Evolutionary conservation across 1,139 yeast genomes (phyloP).

Genomic region (Yamadazyma pseudoaaseri): DNA sequence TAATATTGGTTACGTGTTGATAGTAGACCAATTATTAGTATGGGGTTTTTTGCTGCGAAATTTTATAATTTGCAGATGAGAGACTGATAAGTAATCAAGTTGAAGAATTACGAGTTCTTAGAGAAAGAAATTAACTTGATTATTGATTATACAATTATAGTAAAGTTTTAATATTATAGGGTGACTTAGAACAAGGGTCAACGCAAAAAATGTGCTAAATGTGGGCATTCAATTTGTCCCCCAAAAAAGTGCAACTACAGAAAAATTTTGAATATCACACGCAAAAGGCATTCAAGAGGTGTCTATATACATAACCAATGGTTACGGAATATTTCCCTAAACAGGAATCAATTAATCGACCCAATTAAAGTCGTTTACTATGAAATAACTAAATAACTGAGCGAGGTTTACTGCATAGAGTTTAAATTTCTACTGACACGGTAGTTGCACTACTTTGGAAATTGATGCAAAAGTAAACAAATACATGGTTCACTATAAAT

Average conservation of each 20-base stretch:
- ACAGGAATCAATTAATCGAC: constrained; percentile 1
- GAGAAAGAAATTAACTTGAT: too few relatives aligned
- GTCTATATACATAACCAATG: not conserved
- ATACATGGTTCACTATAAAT: constrained; percentile 10
- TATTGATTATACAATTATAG: too few relatives aligned
- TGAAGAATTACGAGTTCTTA: too few relatives aligned
- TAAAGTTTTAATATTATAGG: too few relatives aligned
- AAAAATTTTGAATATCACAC: not conserved
- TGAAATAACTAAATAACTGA: not conserved
- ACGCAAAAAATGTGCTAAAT: not conserved
- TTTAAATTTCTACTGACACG: constrained; percentile 2
- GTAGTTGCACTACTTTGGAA: constrained; percentile 3
- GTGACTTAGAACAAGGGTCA: not conserved
- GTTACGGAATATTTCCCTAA: not conserved
- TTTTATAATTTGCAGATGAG: not conserved
- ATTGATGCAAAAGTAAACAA: constrained; percentile 8
- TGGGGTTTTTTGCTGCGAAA: constrained; percentile 1
- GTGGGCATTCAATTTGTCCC: constrained; percentile 1
- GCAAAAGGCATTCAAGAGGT: too few relatives aligned
- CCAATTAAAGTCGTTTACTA: not conserved
- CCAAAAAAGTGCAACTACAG: not conserved
- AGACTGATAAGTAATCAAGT: not conserved
- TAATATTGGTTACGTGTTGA: too few relatives aligned
- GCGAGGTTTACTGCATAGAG: not conserved
- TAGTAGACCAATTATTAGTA: not conserved